Evolutionary conservation across 108 stramenopile genomes (phyloP), one percentile per base, ranked within the genome.

Genomic region (Seminavis robusta): DNA sequence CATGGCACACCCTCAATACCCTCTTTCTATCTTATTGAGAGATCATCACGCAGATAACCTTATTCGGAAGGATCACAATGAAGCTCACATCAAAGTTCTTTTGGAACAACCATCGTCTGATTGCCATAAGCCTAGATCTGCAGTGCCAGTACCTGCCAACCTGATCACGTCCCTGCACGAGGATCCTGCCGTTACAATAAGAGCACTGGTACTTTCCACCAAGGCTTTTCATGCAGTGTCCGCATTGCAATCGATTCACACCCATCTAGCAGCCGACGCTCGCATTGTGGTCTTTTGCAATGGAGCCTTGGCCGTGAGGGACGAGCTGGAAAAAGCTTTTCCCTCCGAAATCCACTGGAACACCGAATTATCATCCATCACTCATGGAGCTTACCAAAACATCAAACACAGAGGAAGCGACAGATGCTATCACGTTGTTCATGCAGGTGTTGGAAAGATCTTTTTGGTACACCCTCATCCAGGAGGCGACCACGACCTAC

Each of bases 231-330:
- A 75, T 52, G 80, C 80, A 7, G 32, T 33, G 8, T 37, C 38
- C 0, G 80, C 80, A 1, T 42, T 81, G 13, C 25, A 60, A 39
- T 58, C 58, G 26, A 61, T 76, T 9, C 17, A 52, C 13, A n/a
- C 47, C 26, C 59, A n/a, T n/a, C n/a, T n/a, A 8, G 25, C 29
- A 17, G 31, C 50, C 8, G n/a, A 20, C 15, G 33, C 52, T 2
- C 50, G 40, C 16, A 58, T 82, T 16, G 32, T 73, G 20, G 2
- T 76, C 10, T 41, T 82, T 32, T 69, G 75, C 52, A 82, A 82
- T 62, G 80, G 80, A 11, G 71, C 72, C 9, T 37, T 82, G 29
- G 76, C 75, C 17, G 72, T 82, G 5, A 46, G 51, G n/a, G 75
- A 82, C 4, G 75, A 70, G 8, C 30, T 82, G 38, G 10, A 44